Percentiles rank a stretch among this genome's conserved stretches.
Conservation (phyloP, 2,329 filamentous ascomycete genomes). For the Cladosporium sp. region DNA sequence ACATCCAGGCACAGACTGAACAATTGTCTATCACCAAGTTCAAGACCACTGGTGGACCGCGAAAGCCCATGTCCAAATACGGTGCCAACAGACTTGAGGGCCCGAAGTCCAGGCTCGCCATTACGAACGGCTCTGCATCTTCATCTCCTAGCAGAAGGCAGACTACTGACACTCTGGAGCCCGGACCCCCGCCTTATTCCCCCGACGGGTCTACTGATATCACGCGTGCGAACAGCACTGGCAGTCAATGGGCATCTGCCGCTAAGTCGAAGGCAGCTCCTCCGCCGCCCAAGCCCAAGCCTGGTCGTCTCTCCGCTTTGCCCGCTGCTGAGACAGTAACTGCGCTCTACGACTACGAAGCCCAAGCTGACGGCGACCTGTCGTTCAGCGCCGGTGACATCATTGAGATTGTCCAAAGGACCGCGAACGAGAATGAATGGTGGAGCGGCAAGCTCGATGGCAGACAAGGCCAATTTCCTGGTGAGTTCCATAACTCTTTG, state of each 20-base stretch:
- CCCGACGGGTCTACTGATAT: conserved; percentile 20
- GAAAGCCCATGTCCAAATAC: conserved; percentile 46
- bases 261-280: conserved; percentile 45
- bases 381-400: conserved; percentile 83
- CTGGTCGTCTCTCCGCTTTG: conserved; percentile 53
- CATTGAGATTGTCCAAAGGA: conserved; percentile 80
- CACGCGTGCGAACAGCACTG: conserved; percentile 28
- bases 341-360: conserved; percentile 92
- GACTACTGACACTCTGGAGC: conserved; percentile 18
- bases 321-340: conserved; percentile 72
- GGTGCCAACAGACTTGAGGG: conserved; percentile 24
- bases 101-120: conserved; percentile 23
- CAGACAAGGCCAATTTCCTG: conserved; percentile 87
- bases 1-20: conserved; percentile 80
- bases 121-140: conserved; percentile 29
- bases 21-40: conserved; percentile 79
- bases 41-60: conserved; percentile 71
- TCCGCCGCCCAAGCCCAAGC: conserved; percentile 54
- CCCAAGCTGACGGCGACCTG: conserved; percentile 88
- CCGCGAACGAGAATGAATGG: conserved; percentile 85
- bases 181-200: conserved; percentile 25
- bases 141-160: conserved; percentile 19
- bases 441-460: conserved; percentile 80
- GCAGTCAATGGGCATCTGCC: conserved; percentile 36
- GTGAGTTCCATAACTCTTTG: conserved; percentile 46